Base-by-base conservation (phyloP, 2,329 filamentous ascomycete species). In the Pestalotiopsis sp. region DNA sequence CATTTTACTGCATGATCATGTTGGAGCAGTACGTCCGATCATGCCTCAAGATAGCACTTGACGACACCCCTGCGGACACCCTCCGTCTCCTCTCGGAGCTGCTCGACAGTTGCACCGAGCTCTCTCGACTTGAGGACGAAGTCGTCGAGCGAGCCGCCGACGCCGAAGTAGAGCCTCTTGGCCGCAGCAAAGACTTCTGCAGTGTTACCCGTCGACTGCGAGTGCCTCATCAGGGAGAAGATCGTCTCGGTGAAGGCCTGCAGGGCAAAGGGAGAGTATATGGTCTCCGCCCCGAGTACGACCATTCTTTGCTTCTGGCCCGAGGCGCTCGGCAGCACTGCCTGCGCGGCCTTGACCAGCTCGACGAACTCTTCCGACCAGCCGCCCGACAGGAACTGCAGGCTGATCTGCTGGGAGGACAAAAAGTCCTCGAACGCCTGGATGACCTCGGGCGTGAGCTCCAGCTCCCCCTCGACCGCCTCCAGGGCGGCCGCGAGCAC, bases 131-230 rank as follows among this genome's bases (percentile, higher is more conserved):
- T 83, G 64, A 83, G 80, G 62, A 90, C 82, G 73, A 96, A 93
- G 72, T 93, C 92, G 77, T 94, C 91, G 25, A 96, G 86, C 23
- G 92, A 94, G 0, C 93, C 93, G 0, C 93, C 93, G 4, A 96
- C 93, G 2, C 93, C 93, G 80, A 96, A 96, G 79, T 96, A 96
- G 12, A 95, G 85, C 72, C 89, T 88, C 82, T 96, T 96, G 1
- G 93, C 93, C 2, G 88, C 93, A 4, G 95, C 86, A 23, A 94
- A 82, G 1, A 91, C 90, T 63, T 86, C 87, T 0, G 89, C 88
- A 65, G 82, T 81, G 64, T 84, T 82, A 3, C 76, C 76, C 2
- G 76, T 72, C 1, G 73, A 73, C 66, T 78, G 75, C 60, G 76
- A 72, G 63, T 78, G 75, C 64, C 90, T 84, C 64, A 80, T 80